Base-by-base conservation (phyloP, 257 asterid genomes). In the Penstemon eatonii region DNA sequence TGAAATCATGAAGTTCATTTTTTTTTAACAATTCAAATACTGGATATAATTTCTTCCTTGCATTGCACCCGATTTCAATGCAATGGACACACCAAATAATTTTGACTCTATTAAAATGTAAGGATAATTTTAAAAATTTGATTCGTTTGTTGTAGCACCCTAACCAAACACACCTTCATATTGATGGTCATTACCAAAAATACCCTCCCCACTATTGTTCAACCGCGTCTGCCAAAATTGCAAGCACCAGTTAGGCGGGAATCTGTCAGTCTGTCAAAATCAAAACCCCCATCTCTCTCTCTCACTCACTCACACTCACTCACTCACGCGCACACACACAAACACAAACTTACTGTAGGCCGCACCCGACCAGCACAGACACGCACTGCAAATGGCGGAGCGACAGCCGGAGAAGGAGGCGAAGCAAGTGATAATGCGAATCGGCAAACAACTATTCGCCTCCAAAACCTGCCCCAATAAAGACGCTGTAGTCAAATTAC, bases 401-500 rank as follows among this genome's bases (percentile, higher is more conserved):
- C 70, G 73, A 9, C 79, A 72, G 62, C 50, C 79, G 49, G 81
- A 82, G 81, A 68, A 53, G 49, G 82, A 71, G 66, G 81, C 89
- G 15, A 56, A 70, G 59, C 63, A 71, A 37, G 63, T 73, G 67
- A 73, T 88, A 51, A 47, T 56, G 49, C 78, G 73, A 74, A 63
- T 85, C 57, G 90, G 88, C 68, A 78, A 81, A 68, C 82, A 70
- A 72, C 84, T 91, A 64, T 76, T 70, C 63, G 71, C 81, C 15
- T 78, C 45, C 67, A 74, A 74, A 75, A 76, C 64, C 63, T 85
- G 89, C 78, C 90, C 95, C 68, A 78, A 75, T 84, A 87, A 86
- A 74, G 87, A 70, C 75, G 19, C 45, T 58, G 77, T 88, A 25
- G 80, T 84, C 73, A 82, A 88, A 74, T 73, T 84, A 38, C 95